These are phyloP conservation scores for Zygotorulaspora florentina DNA, from an alignment of 805 yeast species.

Conservation along the genomic window DNA sequence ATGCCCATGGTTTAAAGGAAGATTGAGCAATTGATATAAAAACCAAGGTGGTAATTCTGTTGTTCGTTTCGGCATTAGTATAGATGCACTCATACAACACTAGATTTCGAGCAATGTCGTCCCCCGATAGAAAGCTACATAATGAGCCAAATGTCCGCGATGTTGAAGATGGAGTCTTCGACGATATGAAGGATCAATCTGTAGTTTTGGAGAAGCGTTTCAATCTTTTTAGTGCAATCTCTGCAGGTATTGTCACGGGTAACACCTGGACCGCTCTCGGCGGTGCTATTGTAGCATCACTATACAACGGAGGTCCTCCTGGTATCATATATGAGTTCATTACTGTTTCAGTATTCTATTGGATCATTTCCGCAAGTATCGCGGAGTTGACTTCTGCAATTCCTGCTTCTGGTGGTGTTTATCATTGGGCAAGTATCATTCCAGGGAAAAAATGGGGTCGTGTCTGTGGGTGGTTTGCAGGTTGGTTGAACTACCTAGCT, in stretches of 20 bases:
- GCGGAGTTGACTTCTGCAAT: conserved; percentile 8
- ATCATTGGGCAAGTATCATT: conserved; percentile 7
- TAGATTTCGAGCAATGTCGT: background rate
- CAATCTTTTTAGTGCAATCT: conserved; percentile 38
- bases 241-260: conserved; percentile 19
- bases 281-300: conserved; percentile 9
- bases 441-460: conserved; percentile 8
- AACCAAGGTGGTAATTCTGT: too few species aligned
- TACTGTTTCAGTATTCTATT: conserved; percentile 7
- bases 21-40: too few species aligned
- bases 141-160: background rate
- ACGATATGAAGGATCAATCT: background rate
- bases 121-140: background rate
- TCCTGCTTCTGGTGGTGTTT: conserved; percentile 8
- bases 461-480: conserved; percentile 10
- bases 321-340: conserved; percentile 8
- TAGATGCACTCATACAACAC: background rate
- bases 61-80: background rate
- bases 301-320: conserved; percentile 9
- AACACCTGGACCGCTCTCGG: conserved; percentile 12
- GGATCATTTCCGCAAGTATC: conserved; percentile 8
- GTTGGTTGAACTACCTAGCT: conserved; percentile 7
- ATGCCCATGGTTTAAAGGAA: conserved; percentile 2
- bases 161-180: background rate
- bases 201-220: conserved; percentile 26